A percentile compares a stretch with the other conserved stretches of the same genome.
Evolutionary conservation across 495 filamentous ascomycete genomes (phyloP).

Genomic region (Darksidea phi): DNA sequence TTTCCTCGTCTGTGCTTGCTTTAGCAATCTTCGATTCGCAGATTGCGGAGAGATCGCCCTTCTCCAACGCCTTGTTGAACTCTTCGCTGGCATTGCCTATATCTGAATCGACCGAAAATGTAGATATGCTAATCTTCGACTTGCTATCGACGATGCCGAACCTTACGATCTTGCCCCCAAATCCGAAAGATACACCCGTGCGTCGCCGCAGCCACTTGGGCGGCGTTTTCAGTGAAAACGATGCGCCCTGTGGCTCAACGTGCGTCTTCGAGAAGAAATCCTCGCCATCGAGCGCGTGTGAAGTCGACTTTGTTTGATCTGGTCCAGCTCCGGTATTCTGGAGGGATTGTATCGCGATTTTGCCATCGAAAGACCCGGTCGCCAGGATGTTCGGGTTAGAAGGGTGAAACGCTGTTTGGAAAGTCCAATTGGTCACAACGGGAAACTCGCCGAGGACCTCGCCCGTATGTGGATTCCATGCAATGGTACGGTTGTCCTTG

Average conservation of each 20-base stretch:
- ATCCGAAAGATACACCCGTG: slow-evolving; percentile 87
- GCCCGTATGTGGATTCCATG: slow-evolving; percentile 94
- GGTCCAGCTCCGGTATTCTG: slow-evolving; percentile 72
- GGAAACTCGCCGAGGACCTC: slow-evolving; percentile 87
- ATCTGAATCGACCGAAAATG: slow-evolving; percentile 82
- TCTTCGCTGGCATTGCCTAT: slow-evolving; percentile 79
- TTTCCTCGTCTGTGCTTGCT: slow-evolving; percentile 82
- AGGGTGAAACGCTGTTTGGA: slow-evolving; percentile 92
- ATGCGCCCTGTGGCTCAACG: slow-evolving; percentile 81
- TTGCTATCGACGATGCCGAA: slow-evolving; percentile 60
- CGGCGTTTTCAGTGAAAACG: slow-evolving; percentile 80
- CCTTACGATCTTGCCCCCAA: slow-evolving; percentile 87
- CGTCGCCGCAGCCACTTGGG: slow-evolving; percentile 90
- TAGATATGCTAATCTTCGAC: slow-evolving; percentile 79
- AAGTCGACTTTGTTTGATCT: slow-evolving; percentile 55
- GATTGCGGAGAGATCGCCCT: slow-evolving; percentile 72
- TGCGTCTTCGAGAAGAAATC: slow-evolving; percentile 97
- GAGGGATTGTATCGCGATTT: slow-evolving; percentile 85
- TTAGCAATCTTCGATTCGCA: slow-evolving; percentile 73
- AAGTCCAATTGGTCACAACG: slow-evolving; percentile 97
- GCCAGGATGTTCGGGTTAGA: slow-evolving; percentile 87
- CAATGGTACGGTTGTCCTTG: slow-evolving; percentile 92
- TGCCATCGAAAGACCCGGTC: slow-evolving; percentile 95
- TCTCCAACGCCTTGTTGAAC: slow-evolving; percentile 80
- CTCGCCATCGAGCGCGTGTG: slow-evolving; percentile 78